Evolutionary conservation across 345 rosid species (phyloP).

Genomic region (Hibiscus tridactylites): DNA sequence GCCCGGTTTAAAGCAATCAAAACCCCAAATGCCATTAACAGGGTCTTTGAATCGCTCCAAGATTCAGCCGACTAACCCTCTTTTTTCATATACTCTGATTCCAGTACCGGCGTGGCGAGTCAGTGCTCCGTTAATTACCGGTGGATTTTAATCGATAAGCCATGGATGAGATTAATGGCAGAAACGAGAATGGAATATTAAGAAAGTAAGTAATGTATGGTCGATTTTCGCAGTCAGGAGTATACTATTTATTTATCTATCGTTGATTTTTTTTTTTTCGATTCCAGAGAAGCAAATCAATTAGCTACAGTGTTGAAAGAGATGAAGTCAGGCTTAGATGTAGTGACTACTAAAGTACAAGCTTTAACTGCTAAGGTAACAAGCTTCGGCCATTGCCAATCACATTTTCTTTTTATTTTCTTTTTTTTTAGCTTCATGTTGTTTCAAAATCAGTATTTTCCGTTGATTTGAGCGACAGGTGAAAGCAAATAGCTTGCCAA

Average conservation of each 20-base stretch:
- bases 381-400: background rate
- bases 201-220: slow-evolving; percentile 23
- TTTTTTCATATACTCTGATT: background rate
- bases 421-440: background rate
- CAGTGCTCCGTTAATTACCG: background rate
- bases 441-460: background rate
- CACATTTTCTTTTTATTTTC: no score
- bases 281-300: slow-evolving; percentile 48
- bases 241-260: background rate
- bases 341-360: slow-evolving; percentile 58
- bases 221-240: background rate
- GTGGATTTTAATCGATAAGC: background rate
- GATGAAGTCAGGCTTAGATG: slow-evolving; percentile 68
- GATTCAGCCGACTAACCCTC: background rate
- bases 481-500: slow-evolving; percentile 56
- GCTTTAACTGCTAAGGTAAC: slow-evolving; percentile 67
- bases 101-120: background rate
- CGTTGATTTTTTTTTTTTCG: background rate
- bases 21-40: background rate
- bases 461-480: slow-evolving; percentile 34
- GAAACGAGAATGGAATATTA: slow-evolving; percentile 16
- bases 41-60: background rate
- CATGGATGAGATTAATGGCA: slow-evolving; percentile 22
- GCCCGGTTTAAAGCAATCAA: background rate
- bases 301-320: slow-evolving; percentile 57